phyloP scores from a whole-genome alignment of 441 rosid genomes.

The Populus hybrid region DNA sequence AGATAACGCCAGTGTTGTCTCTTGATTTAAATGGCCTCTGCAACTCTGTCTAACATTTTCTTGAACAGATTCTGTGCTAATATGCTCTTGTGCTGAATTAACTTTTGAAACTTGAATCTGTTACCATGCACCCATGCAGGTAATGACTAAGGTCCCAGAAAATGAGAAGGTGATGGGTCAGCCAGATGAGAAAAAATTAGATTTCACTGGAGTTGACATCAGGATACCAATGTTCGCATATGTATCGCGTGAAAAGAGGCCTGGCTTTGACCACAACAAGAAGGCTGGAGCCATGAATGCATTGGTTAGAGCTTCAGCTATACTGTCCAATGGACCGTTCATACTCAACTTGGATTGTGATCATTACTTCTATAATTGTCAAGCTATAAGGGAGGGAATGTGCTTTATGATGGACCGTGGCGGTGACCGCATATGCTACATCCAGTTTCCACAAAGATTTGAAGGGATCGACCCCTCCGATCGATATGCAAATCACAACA shows the following conservation, averaged over 20 bases:
- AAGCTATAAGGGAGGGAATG: slow-evolving; percentile 81
- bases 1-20: too few relatives aligned
- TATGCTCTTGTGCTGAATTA: neutral
- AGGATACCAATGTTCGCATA: slow-evolving; percentile 84
- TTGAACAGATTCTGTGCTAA: neutral
- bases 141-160: slow-evolving; percentile 85
- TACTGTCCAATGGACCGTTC: slow-evolving; percentile 81
- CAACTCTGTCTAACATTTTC: neutral
- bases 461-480: slow-evolving; percentile 96
- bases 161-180: slow-evolving; percentile 64
- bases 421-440: slow-evolving; percentile 81
- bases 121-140: slow-evolving; percentile 26
- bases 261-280: slow-evolving; percentile 87
- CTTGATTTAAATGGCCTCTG: too few relatives aligned
- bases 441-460: slow-evolving; percentile 88
- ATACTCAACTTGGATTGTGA: slow-evolving; percentile 89
- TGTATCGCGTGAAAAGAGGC: slow-evolving; percentile 82
- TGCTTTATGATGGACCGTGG: slow-evolving; percentile 98
- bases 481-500: slow-evolving; percentile 90
- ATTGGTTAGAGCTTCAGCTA: slow-evolving; percentile 87
- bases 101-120: slow-evolving; percentile 13
- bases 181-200: slow-evolving; percentile 54
- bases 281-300: slow-evolving; percentile 98
- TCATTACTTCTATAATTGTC: slow-evolving; percentile 72
- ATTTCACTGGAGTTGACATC: slow-evolving; percentile 71